phyloP scores from a whole-genome alignment of 1,284 basidiomycete species.

The Puccinia hordei region DNA sequence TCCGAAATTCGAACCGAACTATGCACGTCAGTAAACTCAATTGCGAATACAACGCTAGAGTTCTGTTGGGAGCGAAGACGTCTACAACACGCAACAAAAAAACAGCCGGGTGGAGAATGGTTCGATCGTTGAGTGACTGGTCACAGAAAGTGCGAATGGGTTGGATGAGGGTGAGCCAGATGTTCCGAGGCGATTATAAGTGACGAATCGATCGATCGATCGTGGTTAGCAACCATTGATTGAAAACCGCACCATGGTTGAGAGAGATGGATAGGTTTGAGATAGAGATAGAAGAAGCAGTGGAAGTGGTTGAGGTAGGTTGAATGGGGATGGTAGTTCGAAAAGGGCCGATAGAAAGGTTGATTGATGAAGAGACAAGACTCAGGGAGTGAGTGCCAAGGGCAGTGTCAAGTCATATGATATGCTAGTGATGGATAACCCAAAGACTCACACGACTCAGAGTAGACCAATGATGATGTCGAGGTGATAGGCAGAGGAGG shows the following conservation, averaged over 20 bases:
- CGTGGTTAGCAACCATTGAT: background rate
- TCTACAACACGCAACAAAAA: background rate
- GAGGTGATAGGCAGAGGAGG: background rate
- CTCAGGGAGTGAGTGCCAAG: background rate
- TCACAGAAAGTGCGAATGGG: background rate
- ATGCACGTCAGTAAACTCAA: background rate
- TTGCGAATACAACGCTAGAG: background rate
- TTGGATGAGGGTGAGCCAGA: background rate
- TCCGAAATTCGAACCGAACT: conserved; percentile 6
- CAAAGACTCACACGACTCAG: background rate
- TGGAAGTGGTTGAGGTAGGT: background rate
- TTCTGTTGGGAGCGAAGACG: background rate
- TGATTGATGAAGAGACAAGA: background rate
- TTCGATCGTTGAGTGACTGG: background rate
- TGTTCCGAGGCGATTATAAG: background rate
- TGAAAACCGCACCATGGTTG: conserved; percentile 1
- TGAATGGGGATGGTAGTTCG: background rate
- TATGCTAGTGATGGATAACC: background rate
- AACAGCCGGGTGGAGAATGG: background rate
- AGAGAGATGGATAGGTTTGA: background rate
- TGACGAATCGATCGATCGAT: background rate
- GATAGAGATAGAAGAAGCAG: background rate
- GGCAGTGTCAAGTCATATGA: background rate
- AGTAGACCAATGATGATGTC: background rate
- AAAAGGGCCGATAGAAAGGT: background rate